Conservation (phyloP, 1,284 basidiomycete genomes). For the Rhodotorula sp. region DNA sequence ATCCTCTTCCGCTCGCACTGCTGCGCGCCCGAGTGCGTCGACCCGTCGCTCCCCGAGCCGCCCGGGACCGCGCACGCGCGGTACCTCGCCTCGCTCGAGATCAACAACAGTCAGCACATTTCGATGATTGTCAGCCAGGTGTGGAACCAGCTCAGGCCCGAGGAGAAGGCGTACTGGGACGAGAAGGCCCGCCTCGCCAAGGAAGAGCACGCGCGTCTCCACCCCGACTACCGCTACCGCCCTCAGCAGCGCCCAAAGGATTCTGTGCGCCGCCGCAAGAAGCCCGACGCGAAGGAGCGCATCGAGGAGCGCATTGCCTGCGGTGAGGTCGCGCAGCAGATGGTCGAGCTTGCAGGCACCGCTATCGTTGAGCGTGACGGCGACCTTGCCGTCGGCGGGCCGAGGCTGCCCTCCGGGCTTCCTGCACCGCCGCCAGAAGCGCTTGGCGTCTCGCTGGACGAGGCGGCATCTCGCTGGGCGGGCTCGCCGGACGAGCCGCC, state of each 20-base stretch:
- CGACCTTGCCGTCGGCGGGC: not conserved
- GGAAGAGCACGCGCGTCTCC: slow-evolving; percentile 43
- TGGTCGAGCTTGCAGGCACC: slow-evolving; percentile 1
- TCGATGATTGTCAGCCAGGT: slow-evolving; percentile 47
- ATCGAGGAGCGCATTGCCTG: slow-evolving; percentile 21
- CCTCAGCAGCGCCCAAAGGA: slow-evolving; percentile 43
- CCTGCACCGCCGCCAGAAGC: not conserved
- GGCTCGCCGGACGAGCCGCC: not conserved
- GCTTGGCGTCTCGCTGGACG: not conserved
- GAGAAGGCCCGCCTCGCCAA: slow-evolving; percentile 45
- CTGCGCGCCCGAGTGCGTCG: slow-evolving; percentile 63
- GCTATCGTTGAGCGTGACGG: not conserved
- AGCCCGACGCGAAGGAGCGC: slow-evolving; percentile 2
- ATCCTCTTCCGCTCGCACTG: slow-evolving; percentile 84
- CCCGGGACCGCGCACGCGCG: slow-evolving; percentile 39
- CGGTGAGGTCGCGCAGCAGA: slow-evolving; percentile 16
- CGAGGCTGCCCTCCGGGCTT: not conserved
- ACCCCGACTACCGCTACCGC: slow-evolving; percentile 48
- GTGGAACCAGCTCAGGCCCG: slow-evolving; percentile 44
- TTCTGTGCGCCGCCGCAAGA: slow-evolving; percentile 28
- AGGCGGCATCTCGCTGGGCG: not conserved
- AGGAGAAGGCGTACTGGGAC: slow-evolving; percentile 47
- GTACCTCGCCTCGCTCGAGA: slow-evolving; percentile 35
- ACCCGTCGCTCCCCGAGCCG: slow-evolving; percentile 52
- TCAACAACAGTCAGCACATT: slow-evolving; percentile 49